Evolutionary conservation across 805 yeast genomes (phyloP).

Genomic region (Starmerella bombicola): DNA sequence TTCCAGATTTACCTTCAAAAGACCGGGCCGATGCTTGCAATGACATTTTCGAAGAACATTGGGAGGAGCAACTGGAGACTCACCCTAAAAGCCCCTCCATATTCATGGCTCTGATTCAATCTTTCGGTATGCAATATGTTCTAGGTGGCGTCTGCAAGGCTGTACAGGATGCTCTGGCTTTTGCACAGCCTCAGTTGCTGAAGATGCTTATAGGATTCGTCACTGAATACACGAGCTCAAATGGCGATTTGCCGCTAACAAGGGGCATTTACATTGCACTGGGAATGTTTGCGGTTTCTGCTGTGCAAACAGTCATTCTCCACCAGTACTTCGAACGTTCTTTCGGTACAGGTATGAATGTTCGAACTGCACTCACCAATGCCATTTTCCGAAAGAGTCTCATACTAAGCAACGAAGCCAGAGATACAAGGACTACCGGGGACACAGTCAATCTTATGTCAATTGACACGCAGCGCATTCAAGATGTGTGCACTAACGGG

Average conservation of each 20-base stretch:
- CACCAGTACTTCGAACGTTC: constrained; percentile 51
- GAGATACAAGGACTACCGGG: constrained; percentile 62
- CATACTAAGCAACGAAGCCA: constrained; percentile 51
- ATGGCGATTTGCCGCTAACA: constrained; percentile 31
- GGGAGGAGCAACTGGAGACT: constrained; percentile 44
- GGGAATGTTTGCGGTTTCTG: constrained; percentile 49
- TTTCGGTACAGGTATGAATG: constrained; percentile 48
- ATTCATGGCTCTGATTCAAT: constrained; percentile 45
- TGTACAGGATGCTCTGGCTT: constrained; percentile 66
- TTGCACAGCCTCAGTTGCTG: constrained; percentile 76
- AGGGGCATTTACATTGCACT: constrained; percentile 53
- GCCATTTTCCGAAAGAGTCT: constrained; percentile 61
- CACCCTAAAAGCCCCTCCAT: constrained; percentile 37
- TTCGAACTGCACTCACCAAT: constrained; percentile 48
- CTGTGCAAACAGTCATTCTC: constrained; percentile 47
- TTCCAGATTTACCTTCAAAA: constrained; percentile 64
- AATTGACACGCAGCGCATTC: constrained; percentile 81
- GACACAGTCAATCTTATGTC: constrained; percentile 92
- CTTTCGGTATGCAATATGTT: constrained; percentile 63
- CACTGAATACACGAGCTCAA: constrained; percentile 32
- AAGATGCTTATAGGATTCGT: constrained; percentile 52
- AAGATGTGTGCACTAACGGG: constrained; percentile 66
- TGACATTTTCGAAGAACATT: constrained; percentile 41
- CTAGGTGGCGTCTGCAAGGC: constrained; percentile 63
- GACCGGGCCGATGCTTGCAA: constrained; percentile 46